Base-by-base conservation (phyloP, 305 asterid genomes). In the Fraxinus sp. region DNA sequence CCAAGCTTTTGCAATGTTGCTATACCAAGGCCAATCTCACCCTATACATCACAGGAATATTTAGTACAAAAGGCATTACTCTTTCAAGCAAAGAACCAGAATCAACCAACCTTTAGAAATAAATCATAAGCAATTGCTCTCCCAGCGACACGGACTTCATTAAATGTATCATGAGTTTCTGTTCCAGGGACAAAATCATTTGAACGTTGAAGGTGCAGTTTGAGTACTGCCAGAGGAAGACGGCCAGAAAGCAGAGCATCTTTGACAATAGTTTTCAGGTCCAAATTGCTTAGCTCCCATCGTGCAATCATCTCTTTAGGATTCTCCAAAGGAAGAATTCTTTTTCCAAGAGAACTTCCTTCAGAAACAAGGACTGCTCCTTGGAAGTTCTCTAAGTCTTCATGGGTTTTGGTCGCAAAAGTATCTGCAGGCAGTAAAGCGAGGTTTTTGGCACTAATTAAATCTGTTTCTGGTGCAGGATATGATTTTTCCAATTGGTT, bases 1-100 rank as follows among this genome's bases (percentile, higher is more conserved):
- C 99, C 99, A 87, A 94, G 98, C 93, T 92, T 96, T 91, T 92
- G 97, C 90, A 96, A 88, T 64, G 99, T 93, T 59, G 94, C 87
- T 39, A 95, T 89, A 83, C 96, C 99, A 89, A 95, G 98, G 88
- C 91, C 92, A 82, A 88, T 90, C 90, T 94, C 98, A 83, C 97
- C 99, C 99, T 96, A 84, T 83, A 85, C 80, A 83, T 84, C 77
- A 86, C 18, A 75, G 37, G 59, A 83, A 84, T 59, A 80, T 49
- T 81, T 79, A 83, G 82, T 83, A 86, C 78, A 83, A 77, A 55
- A 82, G 37, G 77, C 64, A 35, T 49, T 36, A 37, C 30, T 7
- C 46, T 55, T 77, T 59, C 64, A 80, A 83, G 35, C 52, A 37
- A 64, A 85, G 41, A 80, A 86, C 84, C 41, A 78, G 83, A 83